These are phyloP conservation scores for Sporobolomyces phaffii DNA, from an alignment of 768 basidiomycete genomes.

Conservation along the genomic window DNA sequence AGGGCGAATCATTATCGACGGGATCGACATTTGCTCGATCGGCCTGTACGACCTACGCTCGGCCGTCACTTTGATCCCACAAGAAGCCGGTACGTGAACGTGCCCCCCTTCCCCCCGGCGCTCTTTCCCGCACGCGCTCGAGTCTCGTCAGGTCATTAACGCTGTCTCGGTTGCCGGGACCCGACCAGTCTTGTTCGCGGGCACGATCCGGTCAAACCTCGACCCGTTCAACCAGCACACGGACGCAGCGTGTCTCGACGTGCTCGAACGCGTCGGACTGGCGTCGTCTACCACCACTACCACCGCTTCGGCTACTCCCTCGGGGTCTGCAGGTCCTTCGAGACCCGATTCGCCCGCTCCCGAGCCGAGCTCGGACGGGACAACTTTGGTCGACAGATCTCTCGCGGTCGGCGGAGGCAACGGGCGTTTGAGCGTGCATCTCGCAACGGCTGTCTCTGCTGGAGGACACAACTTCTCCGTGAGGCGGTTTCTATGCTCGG, in stretches of 20 bases:
- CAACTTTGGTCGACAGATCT: background rate
- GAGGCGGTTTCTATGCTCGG: too few species aligned
- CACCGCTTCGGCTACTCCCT: too few species aligned
- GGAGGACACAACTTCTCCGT: conserved; percentile 48
- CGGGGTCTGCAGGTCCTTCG: conserved; percentile 6
- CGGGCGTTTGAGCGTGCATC: conserved; percentile 34
- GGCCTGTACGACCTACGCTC: conserved; percentile 68
- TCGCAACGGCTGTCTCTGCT: conserved; percentile 46
- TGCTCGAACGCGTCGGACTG: conserved; percentile 53
- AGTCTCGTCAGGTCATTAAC: too few species aligned
- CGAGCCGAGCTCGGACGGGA: background rate
- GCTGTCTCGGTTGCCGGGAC: too few species aligned
- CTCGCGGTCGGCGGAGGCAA: background rate
- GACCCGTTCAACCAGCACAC: conserved; percentile 62
- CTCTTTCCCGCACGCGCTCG: too few species aligned
- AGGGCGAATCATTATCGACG: conserved; percentile 63
- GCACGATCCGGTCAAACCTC: conserved; percentile 66
- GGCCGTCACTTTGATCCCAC: conserved; percentile 56
- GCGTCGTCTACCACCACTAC: conserved; percentile 6
- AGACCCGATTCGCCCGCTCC: conserved; percentile 23
- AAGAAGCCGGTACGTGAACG: conserved; percentile 39
- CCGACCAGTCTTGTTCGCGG: conserved; percentile 54
- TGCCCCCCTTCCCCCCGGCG: too few species aligned
- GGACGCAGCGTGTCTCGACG: conserved; percentile 60
- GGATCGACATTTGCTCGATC: conserved; percentile 61